phyloP scores from a whole-genome alignment of 495 filamentous ascomycete genomes.

The Pyrenopolyporus hunteri region DNA sequence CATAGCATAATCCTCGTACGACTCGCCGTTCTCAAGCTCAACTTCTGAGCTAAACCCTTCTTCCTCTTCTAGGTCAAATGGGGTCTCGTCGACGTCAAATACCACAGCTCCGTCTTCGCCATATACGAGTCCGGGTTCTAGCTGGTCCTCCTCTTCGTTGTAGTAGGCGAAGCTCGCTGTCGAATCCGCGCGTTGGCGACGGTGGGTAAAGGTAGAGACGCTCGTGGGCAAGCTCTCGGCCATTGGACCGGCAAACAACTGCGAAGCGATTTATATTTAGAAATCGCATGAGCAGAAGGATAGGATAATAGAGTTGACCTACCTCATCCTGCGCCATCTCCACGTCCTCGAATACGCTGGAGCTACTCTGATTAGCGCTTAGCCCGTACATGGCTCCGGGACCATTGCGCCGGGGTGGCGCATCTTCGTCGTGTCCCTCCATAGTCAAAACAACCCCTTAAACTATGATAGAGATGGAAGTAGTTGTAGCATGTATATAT shows the following conservation, averaged over 20 bases:
- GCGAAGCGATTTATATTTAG: constrained; percentile 29
- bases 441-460: constrained; percentile 33
- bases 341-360: constrained; percentile 91
- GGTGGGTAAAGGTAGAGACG: constrained; percentile 83
- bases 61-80: constrained; percentile 42
- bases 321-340: constrained; percentile 99
- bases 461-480: constrained; percentile 7
- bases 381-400: constrained; percentile 59
- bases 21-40: constrained; percentile 48
- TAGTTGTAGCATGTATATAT: constrained; percentile 1
- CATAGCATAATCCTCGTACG: constrained; percentile 48
- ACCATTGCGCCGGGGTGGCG: constrained; percentile 44
- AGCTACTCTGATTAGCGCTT: constrained; percentile 77
- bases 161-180: constrained; percentile 91
- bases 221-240: constrained; percentile 95
- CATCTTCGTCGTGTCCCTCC: constrained; percentile 38
- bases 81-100: constrained; percentile 41
- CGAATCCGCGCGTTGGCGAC: constrained; percentile 77
- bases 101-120: constrained; percentile 22
- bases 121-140: constrained; percentile 31
- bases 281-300: constrained; percentile 6
- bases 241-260: constrained; percentile 93
- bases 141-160: constrained; percentile 65
- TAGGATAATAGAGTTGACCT: constrained; percentile 22
- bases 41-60: constrained; percentile 47